These are phyloP conservation scores for Apiospora saccharicola DNA, from an alignment of 2,329 filamentous ascomycete species.

Conservation along the genomic window DNA sequence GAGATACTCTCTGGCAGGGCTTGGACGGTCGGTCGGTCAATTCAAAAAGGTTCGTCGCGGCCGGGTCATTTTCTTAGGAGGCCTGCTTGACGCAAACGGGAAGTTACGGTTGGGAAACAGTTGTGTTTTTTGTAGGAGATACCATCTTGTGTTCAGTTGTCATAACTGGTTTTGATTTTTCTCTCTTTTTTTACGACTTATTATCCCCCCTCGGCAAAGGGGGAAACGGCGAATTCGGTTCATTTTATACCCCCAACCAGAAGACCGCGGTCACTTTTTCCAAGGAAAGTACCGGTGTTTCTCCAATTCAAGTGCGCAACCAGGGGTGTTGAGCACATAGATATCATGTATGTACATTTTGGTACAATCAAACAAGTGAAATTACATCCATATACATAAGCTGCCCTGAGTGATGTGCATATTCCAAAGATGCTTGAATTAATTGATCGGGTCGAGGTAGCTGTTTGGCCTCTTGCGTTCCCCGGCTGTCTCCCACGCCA, in stretches of 20 bases:
- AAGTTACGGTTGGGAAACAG: constrained; percentile 9
- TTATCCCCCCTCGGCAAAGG: background rate
- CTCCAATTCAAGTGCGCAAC: background rate
- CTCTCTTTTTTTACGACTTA: background rate
- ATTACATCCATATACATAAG: background rate
- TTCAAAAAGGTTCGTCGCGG: background rate
- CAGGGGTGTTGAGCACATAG: background rate
- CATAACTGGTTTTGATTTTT: constrained; percentile 6
- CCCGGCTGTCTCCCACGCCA: too few species aligned
- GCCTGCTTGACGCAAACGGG: constrained; percentile 19
- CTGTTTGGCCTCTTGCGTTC: too few species aligned
- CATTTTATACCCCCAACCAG: constrained; percentile 18
- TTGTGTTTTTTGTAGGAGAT: constrained; percentile 21
- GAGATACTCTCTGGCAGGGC: constrained; percentile 18
- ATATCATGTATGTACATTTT: constrained; percentile 8
- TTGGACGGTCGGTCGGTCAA: constrained; percentile 11
- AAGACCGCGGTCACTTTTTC: background rate
- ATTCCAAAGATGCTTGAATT: background rate
- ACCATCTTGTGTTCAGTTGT: constrained; percentile 18
- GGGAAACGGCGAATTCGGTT: constrained; percentile 11
- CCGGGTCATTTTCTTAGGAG: background rate
- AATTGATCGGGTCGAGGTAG: background rate
- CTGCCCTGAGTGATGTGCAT: background rate
- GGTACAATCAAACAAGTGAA: constrained; percentile 4
- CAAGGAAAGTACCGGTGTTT: background rate